Evolutionary conservation across 345 rosid species (phyloP), one percentile per base, ranked within the genome.

Genomic region (Laguncularia racemosa): DNA sequence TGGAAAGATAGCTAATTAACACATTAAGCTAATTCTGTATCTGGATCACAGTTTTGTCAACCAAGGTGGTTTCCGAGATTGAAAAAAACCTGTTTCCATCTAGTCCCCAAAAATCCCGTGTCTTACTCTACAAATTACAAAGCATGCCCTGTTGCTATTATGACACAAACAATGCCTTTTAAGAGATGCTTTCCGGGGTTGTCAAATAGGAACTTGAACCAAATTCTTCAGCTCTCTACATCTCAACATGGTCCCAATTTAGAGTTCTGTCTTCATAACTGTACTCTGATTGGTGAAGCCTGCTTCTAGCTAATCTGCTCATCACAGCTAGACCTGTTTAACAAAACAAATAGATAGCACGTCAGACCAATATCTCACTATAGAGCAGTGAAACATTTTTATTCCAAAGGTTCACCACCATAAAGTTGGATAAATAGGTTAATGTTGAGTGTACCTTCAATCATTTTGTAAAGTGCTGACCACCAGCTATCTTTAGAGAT

Each of bases 401-500:
- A 1, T 33, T 33, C 40, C 40, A 33, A 33, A 33, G 40, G 40
- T 33, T 33, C 11, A 33, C 28, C 7, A 10, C 40, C 40, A 33
- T 33, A 33, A 33, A 33, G 40, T 33, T 33, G 40, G 40, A 4
- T 4, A 33, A 33, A 33, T 33, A 33, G 10, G 7, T 19, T 57
- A 44, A 16, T 20, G 16, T 20, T 46, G 52, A 58, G 11, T 53
- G 43, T 75, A 83, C 86, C 89, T 81, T 83, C 84, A 38, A 85
- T 59, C 62, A 81, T 73, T 73, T 67, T 70, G 68, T 78, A 73
- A 38, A 85, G 80, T 58, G 89, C 44, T 12, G 81, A 72, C 89
- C 83, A 77, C 93, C 93, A 81, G 66, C 81, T 45, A n/a, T 75
- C 82, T 23, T 67, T 55, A 0, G 89, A 61, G 64, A 79, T 65